Base-by-base conservation (phyloP, 352 stramenopile genomes). In the Phytophthora cajani region DNA sequence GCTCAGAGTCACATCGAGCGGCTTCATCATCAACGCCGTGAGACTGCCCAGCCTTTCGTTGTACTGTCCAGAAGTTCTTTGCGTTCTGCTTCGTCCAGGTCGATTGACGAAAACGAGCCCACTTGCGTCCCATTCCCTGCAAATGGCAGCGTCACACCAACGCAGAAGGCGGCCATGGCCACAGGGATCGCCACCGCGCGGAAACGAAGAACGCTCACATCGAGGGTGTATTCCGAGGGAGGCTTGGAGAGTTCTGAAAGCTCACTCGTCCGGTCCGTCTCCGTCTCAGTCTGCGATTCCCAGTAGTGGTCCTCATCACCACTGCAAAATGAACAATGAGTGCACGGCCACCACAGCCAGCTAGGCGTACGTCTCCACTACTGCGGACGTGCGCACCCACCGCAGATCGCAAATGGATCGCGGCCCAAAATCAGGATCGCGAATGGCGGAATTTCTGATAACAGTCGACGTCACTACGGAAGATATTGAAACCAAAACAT, bases 21-120 rank as follows among this genome's bases (percentile, higher is more conserved):
- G 62, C n/a, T 69, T 69, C 54, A 64, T 58, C 33, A 69, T 10
- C 23, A 64, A 27, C 11, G 33, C 47, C 9, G 63, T 58, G 3
- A 70, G 38, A 16, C 54, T 19, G 14, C 44, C 63, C 1, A 57
- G 53, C n/a, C 55, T 64, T 14, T 36, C 50, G 14, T 64, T 69
- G 30, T 64, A 64, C 30, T 64, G 53, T 64, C 54, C 44, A 70
- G 63, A 12, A 64, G 7, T 2, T 59, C 7, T 49, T 70, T 70
- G 25, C 63, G 54, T 16, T 12, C 32, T 16, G 42, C 5, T 17
- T 32, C 62, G 32, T 69, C 54, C 32, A 69, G 1, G 16, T 69
- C 32, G 10, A 21, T 51, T 1, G 62, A 68, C 36, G 14, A 44
- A 40, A 63, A 69, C 1, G 44, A 58, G 17, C 23, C 54, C 30